These are phyloP conservation scores for Dendrobium catenatum DNA, from an alignment of 106 monocot species.

Conservation along the genomic window DNA sequence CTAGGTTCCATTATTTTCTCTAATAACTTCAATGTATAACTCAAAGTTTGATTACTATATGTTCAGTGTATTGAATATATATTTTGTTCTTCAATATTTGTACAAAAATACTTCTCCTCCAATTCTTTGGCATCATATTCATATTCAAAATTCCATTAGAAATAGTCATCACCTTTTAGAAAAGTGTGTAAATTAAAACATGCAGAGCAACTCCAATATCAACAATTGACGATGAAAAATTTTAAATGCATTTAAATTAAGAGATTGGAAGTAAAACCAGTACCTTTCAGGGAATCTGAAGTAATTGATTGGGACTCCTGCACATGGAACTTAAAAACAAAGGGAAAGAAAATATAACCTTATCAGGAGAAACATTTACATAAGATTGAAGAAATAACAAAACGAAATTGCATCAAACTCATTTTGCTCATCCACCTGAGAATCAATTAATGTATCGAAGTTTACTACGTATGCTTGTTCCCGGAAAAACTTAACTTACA, in stretches of 20 bases:
- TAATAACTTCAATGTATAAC: no score
- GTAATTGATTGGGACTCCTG: slow-evolving; percentile 53
- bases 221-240: not conserved
- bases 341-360: not conserved
- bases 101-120: not conserved
- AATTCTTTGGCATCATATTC: not conserved
- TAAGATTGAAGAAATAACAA: not conserved
- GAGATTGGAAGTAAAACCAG: not conserved
- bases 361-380: not conserved
- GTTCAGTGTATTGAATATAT: not conserved
- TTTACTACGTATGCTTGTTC: not conserved
- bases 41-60: no score
- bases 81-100: not conserved
- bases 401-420: not conserved
- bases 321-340: slow-evolving; percentile 74
- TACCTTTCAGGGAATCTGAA: slow-evolving; percentile 68
- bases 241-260: not conserved
- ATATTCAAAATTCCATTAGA: not conserved
- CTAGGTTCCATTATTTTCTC: no score
- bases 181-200: not conserved
- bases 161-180: not conserved
- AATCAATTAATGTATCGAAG: not conserved
- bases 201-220: not conserved
- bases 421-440: not conserved
- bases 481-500: slow-evolving; percentile 32